phyloP scores from a whole-genome alignment of 768 basidiomycete species.

The Dictyophora rubrovolvata region DNA sequence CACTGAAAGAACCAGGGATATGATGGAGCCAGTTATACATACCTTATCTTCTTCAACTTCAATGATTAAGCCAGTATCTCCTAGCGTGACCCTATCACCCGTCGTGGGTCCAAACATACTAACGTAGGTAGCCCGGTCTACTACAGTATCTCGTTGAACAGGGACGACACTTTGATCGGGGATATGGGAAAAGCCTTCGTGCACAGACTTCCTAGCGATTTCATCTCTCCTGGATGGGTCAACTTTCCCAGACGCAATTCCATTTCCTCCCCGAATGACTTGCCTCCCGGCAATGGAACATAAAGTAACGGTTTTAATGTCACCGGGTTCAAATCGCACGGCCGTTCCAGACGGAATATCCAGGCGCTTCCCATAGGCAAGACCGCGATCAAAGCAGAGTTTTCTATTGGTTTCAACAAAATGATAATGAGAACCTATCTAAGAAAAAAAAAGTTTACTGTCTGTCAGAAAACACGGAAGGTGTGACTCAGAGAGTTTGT shows the following conservation, averaged over 20 bases:
- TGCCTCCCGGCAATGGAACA: slow-evolving; percentile 66
- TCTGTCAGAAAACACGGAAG: slow-evolving; percentile 5
- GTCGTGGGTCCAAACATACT: slow-evolving; percentile 94
- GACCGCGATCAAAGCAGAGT: slow-evolving; percentile 71
- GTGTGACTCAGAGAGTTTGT: slow-evolving; percentile 6
- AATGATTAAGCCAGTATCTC: slow-evolving; percentile 85
- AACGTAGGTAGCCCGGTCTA: slow-evolving; percentile 67
- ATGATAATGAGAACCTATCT: slow-evolving; percentile 93
- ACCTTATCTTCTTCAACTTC: slow-evolving; percentile 76
- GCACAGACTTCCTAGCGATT: slow-evolving; percentile 38
- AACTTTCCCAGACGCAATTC: slow-evolving; percentile 48
- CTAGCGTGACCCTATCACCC: slow-evolving; percentile 81
- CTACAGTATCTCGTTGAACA: slow-evolving; percentile 40
- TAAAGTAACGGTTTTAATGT: slow-evolving; percentile 72
- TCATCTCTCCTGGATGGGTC: slow-evolving; percentile 34
- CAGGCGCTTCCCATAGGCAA: slow-evolving; percentile 75
- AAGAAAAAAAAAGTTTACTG: neutral
- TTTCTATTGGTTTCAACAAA: slow-evolving; percentile 83
- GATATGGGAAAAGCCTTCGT: slow-evolving; percentile 59
- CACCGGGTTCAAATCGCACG: slow-evolving; percentile 93
- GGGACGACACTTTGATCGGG: slow-evolving; percentile 48
- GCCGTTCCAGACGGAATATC: slow-evolving; percentile 95
- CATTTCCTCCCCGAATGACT: slow-evolving; percentile 71
- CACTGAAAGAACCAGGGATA: neutral
- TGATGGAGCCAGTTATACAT: too few relatives aligned